Evolutionary conservation across 192 early-diverging fungal genomes (phyloP).

Genomic region (Backusella psychrophila): DNA sequence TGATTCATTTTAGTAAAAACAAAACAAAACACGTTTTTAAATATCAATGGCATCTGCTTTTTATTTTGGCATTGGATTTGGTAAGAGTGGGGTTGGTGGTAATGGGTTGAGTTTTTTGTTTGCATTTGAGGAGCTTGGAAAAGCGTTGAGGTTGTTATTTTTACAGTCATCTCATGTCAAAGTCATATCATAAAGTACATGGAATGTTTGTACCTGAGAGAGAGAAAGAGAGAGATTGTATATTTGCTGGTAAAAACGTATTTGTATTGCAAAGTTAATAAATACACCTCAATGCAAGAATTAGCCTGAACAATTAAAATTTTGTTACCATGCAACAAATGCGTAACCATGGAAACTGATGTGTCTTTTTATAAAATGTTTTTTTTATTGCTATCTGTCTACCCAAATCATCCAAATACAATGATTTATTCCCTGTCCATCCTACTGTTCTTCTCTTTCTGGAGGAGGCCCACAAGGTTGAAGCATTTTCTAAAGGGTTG

Average conservation of each 20-base stretch:
- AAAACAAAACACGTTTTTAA: not conserved
- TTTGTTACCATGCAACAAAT: too few species aligned
- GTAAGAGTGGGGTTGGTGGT: not conserved
- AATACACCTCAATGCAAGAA: too few species aligned
- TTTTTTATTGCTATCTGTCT: too few species aligned
- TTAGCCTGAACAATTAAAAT: too few species aligned
- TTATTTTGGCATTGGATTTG: not conserved
- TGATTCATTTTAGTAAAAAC: not conserved
- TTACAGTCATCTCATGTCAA: too few species aligned
- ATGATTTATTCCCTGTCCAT: not conserved
- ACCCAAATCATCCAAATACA: too few species aligned
- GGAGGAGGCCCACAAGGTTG: slow-evolving; percentile 62
- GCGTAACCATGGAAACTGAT: too few species aligned
- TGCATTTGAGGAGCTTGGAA: not conserved
- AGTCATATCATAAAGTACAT: not conserved
- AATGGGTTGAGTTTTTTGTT: too few species aligned
- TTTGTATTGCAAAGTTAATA: too few species aligned
- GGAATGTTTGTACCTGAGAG: not conserved
- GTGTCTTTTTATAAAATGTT: not conserved
- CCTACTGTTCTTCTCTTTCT: slow-evolving; percentile 44
- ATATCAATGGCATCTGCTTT: not conserved
- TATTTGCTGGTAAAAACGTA: too few species aligned
- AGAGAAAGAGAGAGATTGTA: not conserved
- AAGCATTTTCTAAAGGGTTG: slow-evolving; percentile 57
- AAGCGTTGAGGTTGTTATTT: too few species aligned